phyloP scores from a whole-genome alignment of 2,329 filamentous ascomycete species.

The Thermothelomyces thermophilus region DNA sequence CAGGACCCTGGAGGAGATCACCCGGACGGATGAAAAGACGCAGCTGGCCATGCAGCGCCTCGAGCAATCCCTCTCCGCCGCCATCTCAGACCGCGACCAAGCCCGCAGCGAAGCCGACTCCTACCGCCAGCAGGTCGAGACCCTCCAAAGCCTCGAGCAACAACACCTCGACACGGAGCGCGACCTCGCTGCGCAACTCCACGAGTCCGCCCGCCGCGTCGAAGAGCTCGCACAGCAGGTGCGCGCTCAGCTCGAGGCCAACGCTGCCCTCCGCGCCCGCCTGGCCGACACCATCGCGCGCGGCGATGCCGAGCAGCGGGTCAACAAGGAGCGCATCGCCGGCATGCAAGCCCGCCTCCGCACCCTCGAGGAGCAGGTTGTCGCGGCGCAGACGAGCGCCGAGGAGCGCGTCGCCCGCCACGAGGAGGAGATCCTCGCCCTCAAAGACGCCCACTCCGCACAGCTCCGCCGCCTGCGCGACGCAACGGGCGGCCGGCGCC shows the following conservation, averaged over 20 bases:
- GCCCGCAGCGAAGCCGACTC: constrained; percentile 58
- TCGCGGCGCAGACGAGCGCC: constrained; percentile 74
- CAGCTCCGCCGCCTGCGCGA: constrained; percentile 70
- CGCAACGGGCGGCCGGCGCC: constrained; percentile 34
- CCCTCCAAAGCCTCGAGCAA: constrained; percentile 50
- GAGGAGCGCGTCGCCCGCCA: constrained; percentile 78
- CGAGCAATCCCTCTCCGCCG: constrained; percentile 61
- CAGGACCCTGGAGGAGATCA: constrained; percentile 50
- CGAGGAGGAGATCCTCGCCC: constrained; percentile 71
- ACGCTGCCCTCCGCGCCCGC: constrained; percentile 66
- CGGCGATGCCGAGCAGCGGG: constrained; percentile 75
- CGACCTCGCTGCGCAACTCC: constrained; percentile 61
- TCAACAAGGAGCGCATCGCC: constrained; percentile 75
- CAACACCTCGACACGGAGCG: constrained; percentile 53
- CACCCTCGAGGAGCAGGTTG: constrained; percentile 73
- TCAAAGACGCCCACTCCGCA: constrained; percentile 70
- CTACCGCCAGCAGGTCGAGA: constrained; percentile 55
- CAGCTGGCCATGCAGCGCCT: constrained; percentile 57
- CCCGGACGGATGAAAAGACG: constrained; percentile 49
- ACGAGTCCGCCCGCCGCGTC: constrained; percentile 66
- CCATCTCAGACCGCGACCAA: constrained; percentile 66
- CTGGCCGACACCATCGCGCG: constrained; percentile 73
- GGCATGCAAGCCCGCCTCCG: constrained; percentile 76
- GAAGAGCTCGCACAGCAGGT: constrained; percentile 76
- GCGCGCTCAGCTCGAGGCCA: constrained; percentile 70